Evolutionary conservation across 495 filamentous ascomycete genomes (phyloP).

Genomic region (Xylaria cubensis): DNA sequence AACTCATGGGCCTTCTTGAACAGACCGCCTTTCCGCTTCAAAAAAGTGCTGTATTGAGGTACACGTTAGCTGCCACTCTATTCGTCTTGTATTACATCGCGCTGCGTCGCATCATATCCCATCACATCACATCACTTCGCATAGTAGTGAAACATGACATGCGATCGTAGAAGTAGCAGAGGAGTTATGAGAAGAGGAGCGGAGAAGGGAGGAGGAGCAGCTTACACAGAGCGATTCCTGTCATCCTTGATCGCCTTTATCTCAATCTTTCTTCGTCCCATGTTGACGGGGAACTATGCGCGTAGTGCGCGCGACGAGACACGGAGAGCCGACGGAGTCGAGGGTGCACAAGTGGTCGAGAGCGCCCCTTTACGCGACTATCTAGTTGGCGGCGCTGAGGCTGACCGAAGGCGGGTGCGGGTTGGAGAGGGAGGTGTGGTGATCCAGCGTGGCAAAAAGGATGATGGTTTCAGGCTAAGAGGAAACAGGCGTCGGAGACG

Average conservation of each 20-base stretch:
- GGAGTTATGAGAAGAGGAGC: slow-evolving; percentile 22
- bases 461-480: slow-evolving; percentile 23
- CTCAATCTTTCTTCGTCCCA: slow-evolving; percentile 85
- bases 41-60: slow-evolving; percentile 80
- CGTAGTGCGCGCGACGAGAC: slow-evolving; percentile 2
- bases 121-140: slow-evolving; percentile 5
- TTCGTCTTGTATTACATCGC: slow-evolving; percentile 64
- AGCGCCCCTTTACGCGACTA: slow-evolving; percentile 25
- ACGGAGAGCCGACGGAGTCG: background rate
- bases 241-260: slow-evolving; percentile 99
- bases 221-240: slow-evolving; percentile 97
- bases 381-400: slow-evolving; percentile 22
- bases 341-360: slow-evolving; percentile 4
- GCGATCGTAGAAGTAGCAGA: slow-evolving; percentile 33
- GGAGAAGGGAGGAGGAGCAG: slow-evolving; percentile 33
- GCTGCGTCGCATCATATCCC: background rate
- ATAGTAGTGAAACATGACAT: background rate
- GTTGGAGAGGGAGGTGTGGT: slow-evolving; percentile 21
- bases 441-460: slow-evolving; percentile 30
- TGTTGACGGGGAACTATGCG: slow-evolving; percentile 42
- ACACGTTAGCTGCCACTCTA: slow-evolving; percentile 81
- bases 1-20: slow-evolving; percentile 99
- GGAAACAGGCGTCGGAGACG: slow-evolving; percentile 6
- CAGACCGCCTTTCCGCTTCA: slow-evolving; percentile 97
- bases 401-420: slow-evolving; percentile 11